Conservation (phyloP, 306 rosid genomes). For the Dalbergia cultrata region DNA sequence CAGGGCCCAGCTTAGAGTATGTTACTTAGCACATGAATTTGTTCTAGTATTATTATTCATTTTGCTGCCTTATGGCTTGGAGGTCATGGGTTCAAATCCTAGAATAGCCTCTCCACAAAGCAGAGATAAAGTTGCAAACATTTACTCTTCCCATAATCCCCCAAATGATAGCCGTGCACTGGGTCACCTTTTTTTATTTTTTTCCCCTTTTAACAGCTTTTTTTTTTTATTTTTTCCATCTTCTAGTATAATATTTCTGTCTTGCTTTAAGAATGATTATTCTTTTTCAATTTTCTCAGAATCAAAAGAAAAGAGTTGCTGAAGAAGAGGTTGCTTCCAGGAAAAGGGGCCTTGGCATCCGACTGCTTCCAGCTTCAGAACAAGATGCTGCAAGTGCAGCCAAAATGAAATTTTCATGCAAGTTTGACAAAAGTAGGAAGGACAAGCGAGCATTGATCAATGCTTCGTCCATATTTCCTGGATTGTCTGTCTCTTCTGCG, state of each 20-base stretch:
- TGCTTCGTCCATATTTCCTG: constrained; percentile 65
- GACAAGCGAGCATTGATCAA: constrained; percentile 74
- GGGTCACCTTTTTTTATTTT: not conserved
- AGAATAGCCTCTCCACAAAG: too few relatives aligned
- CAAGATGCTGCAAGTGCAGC: constrained; percentile 69
- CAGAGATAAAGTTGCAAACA: too few relatives aligned
- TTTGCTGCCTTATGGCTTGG: too few relatives aligned
- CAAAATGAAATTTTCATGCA: constrained; percentile 59
- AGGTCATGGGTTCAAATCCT: too few relatives aligned
- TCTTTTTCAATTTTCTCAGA: constrained; percentile 54
- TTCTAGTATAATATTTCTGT: not conserved
- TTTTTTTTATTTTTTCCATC: not conserved
- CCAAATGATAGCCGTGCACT: too few relatives aligned
- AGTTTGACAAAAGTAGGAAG: constrained; percentile 68
- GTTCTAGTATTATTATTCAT: constrained; percentile 18
- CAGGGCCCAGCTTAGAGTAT: constrained; percentile 79
- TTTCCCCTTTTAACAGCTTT: constrained; percentile 1
- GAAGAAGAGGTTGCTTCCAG: constrained; percentile 75
- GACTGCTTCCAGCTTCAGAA: constrained; percentile 70
- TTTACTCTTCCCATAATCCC: too few relatives aligned
- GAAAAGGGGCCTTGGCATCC: constrained; percentile 71
- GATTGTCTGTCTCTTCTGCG: constrained; percentile 52
- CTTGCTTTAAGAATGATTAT: not conserved
- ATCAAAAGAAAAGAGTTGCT: constrained; percentile 85
- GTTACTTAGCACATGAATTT: constrained; percentile 39